A percentile compares a stretch with the other conserved stretches of the same genome.
Evolutionary conservation across 2,329 filamentous ascomycete species (phyloP).

Genomic region (Sarocladium brachiariae): DNA sequence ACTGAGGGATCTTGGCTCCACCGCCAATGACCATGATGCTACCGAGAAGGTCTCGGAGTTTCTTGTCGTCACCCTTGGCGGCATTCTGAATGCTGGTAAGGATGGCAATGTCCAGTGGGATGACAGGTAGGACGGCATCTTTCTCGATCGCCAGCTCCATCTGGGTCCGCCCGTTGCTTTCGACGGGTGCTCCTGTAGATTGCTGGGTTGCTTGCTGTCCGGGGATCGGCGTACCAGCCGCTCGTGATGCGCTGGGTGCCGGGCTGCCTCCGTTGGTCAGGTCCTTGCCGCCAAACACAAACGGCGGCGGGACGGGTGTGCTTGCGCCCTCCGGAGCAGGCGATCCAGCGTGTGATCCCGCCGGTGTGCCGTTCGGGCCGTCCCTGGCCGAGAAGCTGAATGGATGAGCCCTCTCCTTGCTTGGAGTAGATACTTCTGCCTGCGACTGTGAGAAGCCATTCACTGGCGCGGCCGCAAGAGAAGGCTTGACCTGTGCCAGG

Average conservation of each 20-base stretch:
- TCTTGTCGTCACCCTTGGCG: constrained; percentile 83
- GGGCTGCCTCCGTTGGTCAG: constrained; percentile 44
- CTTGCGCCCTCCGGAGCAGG: constrained; percentile 71
- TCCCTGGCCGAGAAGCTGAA: constrained; percentile 66
- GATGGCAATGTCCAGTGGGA: constrained; percentile 83
- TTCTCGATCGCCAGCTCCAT: constrained; percentile 58
- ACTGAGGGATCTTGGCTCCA: constrained; percentile 71
- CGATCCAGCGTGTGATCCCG: constrained; percentile 79
- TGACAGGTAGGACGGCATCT: constrained; percentile 74
- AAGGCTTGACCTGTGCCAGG: constrained; percentile 53
- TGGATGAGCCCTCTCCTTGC: constrained; percentile 57
- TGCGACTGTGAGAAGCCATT: constrained; percentile 37
- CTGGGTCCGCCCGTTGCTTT: constrained; percentile 42
- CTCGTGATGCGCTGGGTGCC: constrained; percentile 44
- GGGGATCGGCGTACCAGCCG: constrained; percentile 37
- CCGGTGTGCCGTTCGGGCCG: constrained; percentile 68
- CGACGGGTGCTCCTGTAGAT: constrained; percentile 41
- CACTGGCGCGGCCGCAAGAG: constrained; percentile 37
- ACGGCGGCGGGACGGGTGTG: constrained; percentile 56
- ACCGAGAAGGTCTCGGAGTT: constrained; percentile 80
- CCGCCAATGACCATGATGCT: constrained; percentile 89
- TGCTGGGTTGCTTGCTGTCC: constrained; percentile 28
- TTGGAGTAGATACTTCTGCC: constrained; percentile 48
- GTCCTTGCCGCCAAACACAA: constrained; percentile 42
- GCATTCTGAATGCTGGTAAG: constrained; percentile 84